Conservation (phyloP, 2,329 filamentous ascomycete genomes). For the Phialophora macrospora region DNA sequence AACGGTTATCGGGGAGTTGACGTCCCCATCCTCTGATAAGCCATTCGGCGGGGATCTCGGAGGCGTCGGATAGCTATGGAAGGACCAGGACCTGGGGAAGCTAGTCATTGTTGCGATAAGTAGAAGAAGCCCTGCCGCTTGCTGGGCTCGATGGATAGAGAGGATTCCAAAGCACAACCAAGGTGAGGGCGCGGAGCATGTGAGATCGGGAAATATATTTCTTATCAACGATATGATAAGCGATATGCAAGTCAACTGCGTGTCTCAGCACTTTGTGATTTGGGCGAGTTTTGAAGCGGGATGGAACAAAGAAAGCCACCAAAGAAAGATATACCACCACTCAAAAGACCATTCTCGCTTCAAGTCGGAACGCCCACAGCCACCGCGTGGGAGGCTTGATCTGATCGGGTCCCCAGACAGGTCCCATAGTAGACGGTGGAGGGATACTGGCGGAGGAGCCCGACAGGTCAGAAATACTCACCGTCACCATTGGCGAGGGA, state of each 20-base stretch:
- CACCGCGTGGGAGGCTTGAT: conserved; percentile 14
- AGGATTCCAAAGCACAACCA: conserved; percentile 3
- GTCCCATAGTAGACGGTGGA: conserved; percentile 21
- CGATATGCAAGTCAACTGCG: conserved; percentile 12
- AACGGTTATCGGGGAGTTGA: conserved; percentile 66
- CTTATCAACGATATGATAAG: conserved; percentile 38
- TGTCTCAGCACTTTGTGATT: conserved; percentile 18
- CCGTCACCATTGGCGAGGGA: conserved; percentile 24
- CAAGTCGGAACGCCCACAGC: conserved; percentile 9
- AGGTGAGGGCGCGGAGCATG: conserved; percentile 29
- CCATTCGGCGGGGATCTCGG: conserved; percentile 37
- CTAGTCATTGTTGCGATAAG: conserved; percentile 32
- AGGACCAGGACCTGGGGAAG: conserved; percentile 25
- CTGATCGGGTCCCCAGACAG: conserved; percentile 13
- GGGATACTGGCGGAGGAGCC: conserved; percentile 28
- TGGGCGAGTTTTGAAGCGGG: conserved; percentile 14
- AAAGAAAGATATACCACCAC: conserved; percentile 18
- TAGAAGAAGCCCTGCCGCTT: conserved; percentile 16
- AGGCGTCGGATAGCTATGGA: conserved; percentile 37
- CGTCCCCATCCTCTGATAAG: conserved; percentile 23
- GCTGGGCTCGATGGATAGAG: conserved; percentile 21
- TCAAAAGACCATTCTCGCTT: conserved; percentile 12
- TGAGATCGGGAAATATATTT: conserved; percentile 26
- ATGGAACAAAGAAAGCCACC: conserved; percentile 17
- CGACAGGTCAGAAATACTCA: conserved; percentile 15